Base-by-base conservation (phyloP, 495 filamentous ascomycete species). In the Aspergillus panamensis region DNA sequence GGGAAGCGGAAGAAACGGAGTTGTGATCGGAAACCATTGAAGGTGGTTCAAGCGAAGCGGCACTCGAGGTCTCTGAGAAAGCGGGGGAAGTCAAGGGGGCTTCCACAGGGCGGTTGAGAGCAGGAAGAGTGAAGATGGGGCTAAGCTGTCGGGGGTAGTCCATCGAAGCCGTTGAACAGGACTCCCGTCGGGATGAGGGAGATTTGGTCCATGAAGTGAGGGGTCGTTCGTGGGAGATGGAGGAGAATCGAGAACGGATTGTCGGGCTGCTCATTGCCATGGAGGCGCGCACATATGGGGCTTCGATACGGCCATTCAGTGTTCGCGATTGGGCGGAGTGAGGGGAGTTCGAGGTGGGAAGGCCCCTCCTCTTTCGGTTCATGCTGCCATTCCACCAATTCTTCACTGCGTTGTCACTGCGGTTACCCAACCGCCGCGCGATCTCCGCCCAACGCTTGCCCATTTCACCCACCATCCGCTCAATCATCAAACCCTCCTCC, bases 341-440 rank as follows among this genome's bases (percentile, higher is more conserved):
- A 45, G 51, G 57, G 53, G 66, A 66, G 64, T 68, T 65, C 40
- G 69, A 72, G 51, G 66, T 77, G 55, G 66, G 76, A 60, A 73
- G 75, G 67, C 71, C 80, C 62, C 76, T 69, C 53, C 71, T 69
- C 65, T 77, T 79, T 63, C 92, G 84, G 74, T 97, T 96, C 85
- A 90, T 87, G 67, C 89, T 89, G 33, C 94, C 93, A 72, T 98
- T 97, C 90, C 90, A 97, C 91, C 92, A 97, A 74, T 98, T 98
- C 83, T 98, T 98, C 50, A 98, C 92, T 32, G 90, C 89, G 67
- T 98, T 98, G 78, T 98, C 94, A 75, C 92, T 96, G 63, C 94
- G 85, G 59, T 92, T 93, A 16, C 87, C 82, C 20, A 98, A 82
- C 16, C 82, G 77, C 64, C 94, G 82, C 25, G 94, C 92, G 62